A percentile compares a stretch with the other conserved stretches of the same genome.
Conservation (phyloP, 192 early-diverging fungal species). For the Linnemannia schmuckeri region DNA sequence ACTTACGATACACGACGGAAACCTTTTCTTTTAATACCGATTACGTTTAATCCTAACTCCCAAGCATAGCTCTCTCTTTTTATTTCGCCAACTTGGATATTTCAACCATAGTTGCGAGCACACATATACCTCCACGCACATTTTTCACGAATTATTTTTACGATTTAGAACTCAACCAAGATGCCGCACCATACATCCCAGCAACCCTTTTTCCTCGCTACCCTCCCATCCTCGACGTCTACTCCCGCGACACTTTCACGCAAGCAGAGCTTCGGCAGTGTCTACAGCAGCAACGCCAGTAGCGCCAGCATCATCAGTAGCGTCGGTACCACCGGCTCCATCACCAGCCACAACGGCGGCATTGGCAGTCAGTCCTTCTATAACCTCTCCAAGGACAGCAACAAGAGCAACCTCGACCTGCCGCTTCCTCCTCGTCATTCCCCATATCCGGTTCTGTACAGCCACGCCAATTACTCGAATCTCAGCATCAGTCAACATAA, state of each 20-base stretch:
- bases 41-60: slow-evolving; percentile 4
- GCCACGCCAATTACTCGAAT: slow-evolving; percentile 20
- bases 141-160: not conserved
- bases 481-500: slow-evolving; percentile 24
- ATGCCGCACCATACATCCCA: slow-evolving; percentile 39
- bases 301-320: slow-evolving; percentile 14
- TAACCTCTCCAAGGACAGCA: slow-evolving; percentile 40
- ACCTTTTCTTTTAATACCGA: not conserved
- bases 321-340: slow-evolving; percentile 4
- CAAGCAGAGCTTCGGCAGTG: slow-evolving; percentile 23
- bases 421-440: slow-evolving; percentile 18
- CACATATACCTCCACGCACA: not conserved
- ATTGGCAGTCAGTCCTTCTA: slow-evolving; percentile 25
- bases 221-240: slow-evolving; percentile 34
- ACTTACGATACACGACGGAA: slow-evolving; percentile 6
- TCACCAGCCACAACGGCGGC: not conserved
- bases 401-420: slow-evolving; percentile 45
- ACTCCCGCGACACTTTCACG: not conserved
- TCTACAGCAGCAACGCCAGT: slow-evolving; percentile 11
- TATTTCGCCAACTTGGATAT: not conserved
- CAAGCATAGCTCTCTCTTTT: not conserved
- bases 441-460: slow-evolving; percentile 26
- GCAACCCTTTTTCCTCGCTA: slow-evolving; percentile 31
- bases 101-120: not conserved
- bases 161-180: not conserved